Percentiles rank a stretch among this genome's conserved stretches.
Conservation (phyloP, 495 filamentous ascomycete genomes). For the Daldinia concentrica region DNA sequence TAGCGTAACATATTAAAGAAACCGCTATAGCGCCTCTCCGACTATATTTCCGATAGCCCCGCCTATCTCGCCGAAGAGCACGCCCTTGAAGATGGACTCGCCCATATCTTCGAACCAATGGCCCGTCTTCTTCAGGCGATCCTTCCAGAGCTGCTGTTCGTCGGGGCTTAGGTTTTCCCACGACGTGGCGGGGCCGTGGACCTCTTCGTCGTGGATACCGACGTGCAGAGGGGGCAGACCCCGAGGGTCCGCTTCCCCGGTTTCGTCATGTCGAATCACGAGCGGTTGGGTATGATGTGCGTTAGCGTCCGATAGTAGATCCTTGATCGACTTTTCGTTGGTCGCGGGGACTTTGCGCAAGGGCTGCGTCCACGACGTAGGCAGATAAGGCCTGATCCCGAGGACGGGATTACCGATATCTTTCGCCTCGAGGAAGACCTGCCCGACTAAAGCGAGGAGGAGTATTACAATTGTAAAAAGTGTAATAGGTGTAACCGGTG, state of each 20-base stretch:
- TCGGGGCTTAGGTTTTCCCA: constrained; percentile 72
- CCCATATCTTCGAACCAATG: constrained; percentile 78
- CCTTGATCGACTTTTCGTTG: constrained; percentile 41
- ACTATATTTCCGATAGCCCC: constrained; percentile 64
- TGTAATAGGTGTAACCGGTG: constrained; percentile 58
- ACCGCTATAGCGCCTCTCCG: constrained; percentile 39
- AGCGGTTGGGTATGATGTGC: constrained; percentile 35
- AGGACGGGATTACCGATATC: constrained; percentile 68
- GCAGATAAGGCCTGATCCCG: constrained; percentile 47
- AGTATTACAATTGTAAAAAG: constrained; percentile 62
- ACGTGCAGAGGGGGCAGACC: constrained; percentile 45
- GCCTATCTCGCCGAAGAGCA: constrained; percentile 77
- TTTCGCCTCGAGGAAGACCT: constrained; percentile 72
- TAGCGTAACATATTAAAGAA: not conserved
- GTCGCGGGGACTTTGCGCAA: constrained; percentile 33
- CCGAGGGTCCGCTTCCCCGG: constrained; percentile 29
- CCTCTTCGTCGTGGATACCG: constrained; percentile 56
- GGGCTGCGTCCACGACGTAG: constrained; percentile 42
- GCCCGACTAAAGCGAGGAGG: constrained; percentile 68
- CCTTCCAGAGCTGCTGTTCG: constrained; percentile 74
- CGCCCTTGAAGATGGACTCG: constrained; percentile 74
- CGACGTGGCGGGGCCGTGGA: constrained; percentile 56
- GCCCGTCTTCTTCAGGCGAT: constrained; percentile 71
- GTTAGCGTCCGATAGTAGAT: constrained; percentile 37
- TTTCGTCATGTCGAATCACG: constrained; percentile 41